These are phyloP conservation scores for Candida namnaoensis DNA, from an alignment of 805 yeast species.

Conservation along the genomic window DNA sequence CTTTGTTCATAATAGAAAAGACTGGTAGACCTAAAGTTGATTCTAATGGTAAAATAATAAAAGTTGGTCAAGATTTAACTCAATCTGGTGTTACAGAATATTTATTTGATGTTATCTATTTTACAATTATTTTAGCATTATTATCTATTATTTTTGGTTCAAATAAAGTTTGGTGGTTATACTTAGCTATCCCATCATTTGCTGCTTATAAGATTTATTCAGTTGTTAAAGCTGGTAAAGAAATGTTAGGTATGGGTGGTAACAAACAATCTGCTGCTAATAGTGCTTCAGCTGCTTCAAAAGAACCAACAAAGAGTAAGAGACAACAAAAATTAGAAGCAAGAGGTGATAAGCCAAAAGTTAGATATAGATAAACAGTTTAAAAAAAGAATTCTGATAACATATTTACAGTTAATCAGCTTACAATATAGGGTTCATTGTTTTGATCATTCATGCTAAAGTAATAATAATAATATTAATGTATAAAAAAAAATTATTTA, in stretches of 20 bases:
- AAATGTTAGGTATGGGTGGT: slow-evolving; percentile 14
- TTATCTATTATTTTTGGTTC: slow-evolving; percentile 35
- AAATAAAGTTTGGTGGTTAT: slow-evolving; percentile 38
- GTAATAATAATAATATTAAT: too few relatives aligned
- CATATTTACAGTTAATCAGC: too few relatives aligned
- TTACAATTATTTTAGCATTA: slow-evolving; percentile 40
- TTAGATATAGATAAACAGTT: slow-evolving; percentile 21
- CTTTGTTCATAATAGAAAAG: slow-evolving; percentile 35
- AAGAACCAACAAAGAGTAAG: slow-evolving; percentile 22
- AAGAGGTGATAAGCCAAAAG: slow-evolving; percentile 26
- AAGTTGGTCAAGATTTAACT: slow-evolving; percentile 38
- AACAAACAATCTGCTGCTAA: slow-evolving; percentile 1
- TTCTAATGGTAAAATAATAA: slow-evolving; percentile 24
- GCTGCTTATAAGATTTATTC: slow-evolving; percentile 34
- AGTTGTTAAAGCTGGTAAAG: slow-evolving; percentile 18
- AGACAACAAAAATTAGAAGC: slow-evolving; percentile 32
- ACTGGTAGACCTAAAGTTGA: slow-evolving; percentile 42
- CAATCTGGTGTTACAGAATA: slow-evolving; percentile 44
- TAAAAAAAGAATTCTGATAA: too few relatives aligned
- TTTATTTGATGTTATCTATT: slow-evolving; percentile 44
- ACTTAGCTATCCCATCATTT: slow-evolving; percentile 34
- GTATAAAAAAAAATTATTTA: too few relatives aligned
- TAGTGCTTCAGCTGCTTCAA: slow-evolving; percentile 2
- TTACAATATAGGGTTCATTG: too few relatives aligned
- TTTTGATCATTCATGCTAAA: too few relatives aligned